Base-by-base conservation (phyloP, 1,284 basidiomycete genomes). In the Ceraceosorus guamensis region DNA sequence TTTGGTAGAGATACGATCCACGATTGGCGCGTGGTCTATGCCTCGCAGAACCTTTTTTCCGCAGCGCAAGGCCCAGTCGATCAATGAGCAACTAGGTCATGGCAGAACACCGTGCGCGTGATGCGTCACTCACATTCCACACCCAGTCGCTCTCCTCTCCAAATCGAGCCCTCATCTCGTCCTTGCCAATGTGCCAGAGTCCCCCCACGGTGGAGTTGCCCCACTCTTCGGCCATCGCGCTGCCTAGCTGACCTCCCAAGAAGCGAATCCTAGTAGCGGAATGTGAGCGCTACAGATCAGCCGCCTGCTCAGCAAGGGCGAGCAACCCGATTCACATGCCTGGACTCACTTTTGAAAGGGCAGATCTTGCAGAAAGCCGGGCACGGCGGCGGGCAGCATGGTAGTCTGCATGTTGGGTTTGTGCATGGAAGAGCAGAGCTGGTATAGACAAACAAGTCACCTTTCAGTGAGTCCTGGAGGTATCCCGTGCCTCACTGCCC, bases 171-270 rank as follows among this genome's bases (percentile, higher is more conserved):
- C 91, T 88, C 79, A 93, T 84, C 62, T 91, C 88, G 14, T 85
- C 86, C 84, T 77, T 68, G 6, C 78, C 60, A 0, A 82, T 77
- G 0, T 67, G 68, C 54, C 81, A 75, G 4, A 74, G 80, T 71
- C 97, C 92, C 0, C 85, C 86, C 0, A 97, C 91, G 1, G 62
- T 62, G 10, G 87, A 87, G 6, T 84, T 90, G 65, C 87, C 87
- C 72, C 89, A 97, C 71, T 91, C 87, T 57, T 85, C 83, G 0
- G 89, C 89, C 34, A 99, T 81, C 0, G 89, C 86, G 49, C 84
- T 83, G 1, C 95, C 93, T 0, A 98, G 83, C 77, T 98, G 98
- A 5, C 95, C 93, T 0, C 93, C 93, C 0, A 99, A 80, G 67
- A 90, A 90, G 5, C 95, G 84, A 70, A 99, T 96, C 51, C n/a